Conservation (phyloP, 768 basidiomycete genomes). For the Termitomyces sp. region DNA sequence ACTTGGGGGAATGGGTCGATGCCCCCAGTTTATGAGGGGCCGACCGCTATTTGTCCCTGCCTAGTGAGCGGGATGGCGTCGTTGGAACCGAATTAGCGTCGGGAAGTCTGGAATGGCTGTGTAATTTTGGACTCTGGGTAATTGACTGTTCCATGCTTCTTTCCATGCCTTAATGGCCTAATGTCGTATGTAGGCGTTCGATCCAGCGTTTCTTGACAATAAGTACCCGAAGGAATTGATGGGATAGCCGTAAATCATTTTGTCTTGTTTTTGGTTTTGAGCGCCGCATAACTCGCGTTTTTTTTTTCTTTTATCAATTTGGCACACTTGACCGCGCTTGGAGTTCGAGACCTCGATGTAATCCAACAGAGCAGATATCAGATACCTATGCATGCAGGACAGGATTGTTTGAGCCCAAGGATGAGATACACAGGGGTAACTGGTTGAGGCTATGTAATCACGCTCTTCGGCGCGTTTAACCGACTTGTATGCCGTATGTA, state of each 20-base stretch:
- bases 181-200: not conserved
- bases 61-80: not conserved
- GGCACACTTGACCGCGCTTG: no score
- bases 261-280: not conserved
- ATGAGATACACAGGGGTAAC: no score
- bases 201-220: no score
- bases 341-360: not conserved
- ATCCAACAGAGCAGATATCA: not conserved
- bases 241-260: not conserved
- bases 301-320: not conserved
- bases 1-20: no score
- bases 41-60: not conserved
- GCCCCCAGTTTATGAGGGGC: not conserved
- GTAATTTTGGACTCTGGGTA: not conserved
- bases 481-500: not conserved
- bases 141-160: not conserved
- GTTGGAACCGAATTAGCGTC: conserved; percentile 1
- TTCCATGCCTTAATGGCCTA: not conserved
- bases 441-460: not conserved
- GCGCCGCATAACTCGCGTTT: not conserved
- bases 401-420: no score
- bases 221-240: not conserved
- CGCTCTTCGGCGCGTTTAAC: not conserved
- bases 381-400: not conserved
- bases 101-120: not conserved